phyloP scores from a whole-genome alignment of 805 yeast species.

The Scheffersomyces ergatensis region DNA sequence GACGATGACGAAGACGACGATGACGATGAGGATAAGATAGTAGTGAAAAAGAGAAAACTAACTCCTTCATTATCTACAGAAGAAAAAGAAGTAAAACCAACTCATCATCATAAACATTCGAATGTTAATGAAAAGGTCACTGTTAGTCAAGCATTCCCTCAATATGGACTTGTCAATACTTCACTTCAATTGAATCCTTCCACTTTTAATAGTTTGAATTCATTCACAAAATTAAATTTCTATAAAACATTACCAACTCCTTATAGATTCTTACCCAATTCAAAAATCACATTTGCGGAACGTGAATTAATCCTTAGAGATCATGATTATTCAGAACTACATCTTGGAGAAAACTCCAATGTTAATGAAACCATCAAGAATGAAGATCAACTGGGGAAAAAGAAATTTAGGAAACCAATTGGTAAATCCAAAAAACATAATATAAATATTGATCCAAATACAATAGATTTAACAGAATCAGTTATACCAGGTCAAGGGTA shows the following conservation, averaged over 20 bases:
- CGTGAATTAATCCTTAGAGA: conserved; percentile 30
- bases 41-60: neutral
- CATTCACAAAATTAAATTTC: conserved; percentile 32
- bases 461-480: conserved; percentile 36
- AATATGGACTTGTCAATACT: conserved; percentile 30
- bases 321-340: conserved; percentile 24
- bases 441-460: conserved; percentile 36
- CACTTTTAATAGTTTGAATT: conserved; percentile 32
- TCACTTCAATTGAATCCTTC: conserved; percentile 29
- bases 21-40: conserved; percentile 4
- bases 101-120: neutral
- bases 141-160: conserved; percentile 39
- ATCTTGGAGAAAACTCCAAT: conserved; percentile 9
- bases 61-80: neutral
- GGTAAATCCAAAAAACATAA: conserved; percentile 30
- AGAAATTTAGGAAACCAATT: conserved; percentile 20
- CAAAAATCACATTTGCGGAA: conserved; percentile 30
- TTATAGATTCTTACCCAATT: conserved; percentile 20
- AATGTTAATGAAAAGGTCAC: conserved; percentile 27
- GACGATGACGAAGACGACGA: conserved; percentile 4
- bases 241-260: conserved; percentile 26
- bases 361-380: conserved; percentile 6
- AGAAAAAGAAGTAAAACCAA: neutral
- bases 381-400: conserved; percentile 8
- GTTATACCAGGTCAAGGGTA: conserved; percentile 44